These are phyloP conservation scores for Limonium bicolor DNA, from an alignment of 148 eudicot genomes.

Conservation along the genomic window DNA sequence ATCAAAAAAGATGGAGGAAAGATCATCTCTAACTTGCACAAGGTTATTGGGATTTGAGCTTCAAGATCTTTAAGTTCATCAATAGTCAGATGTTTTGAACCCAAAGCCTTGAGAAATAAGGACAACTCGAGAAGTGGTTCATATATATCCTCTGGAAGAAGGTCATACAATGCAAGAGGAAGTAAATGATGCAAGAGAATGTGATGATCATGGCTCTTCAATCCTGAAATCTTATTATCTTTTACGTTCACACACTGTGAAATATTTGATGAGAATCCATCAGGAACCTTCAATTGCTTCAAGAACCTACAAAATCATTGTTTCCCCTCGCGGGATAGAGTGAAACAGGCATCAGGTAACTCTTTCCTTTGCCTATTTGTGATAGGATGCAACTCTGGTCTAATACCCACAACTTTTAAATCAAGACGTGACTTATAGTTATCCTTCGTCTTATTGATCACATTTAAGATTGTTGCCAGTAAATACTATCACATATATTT, in stretches of 20 bases:
- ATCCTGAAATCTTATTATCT: constrained; percentile 1
- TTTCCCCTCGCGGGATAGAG: no score
- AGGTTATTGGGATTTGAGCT: background rate
- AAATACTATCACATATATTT: constrained; percentile 7
- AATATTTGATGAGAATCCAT: constrained; percentile 8
- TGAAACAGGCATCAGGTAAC: background rate
- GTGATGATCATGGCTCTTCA: constrained; percentile 8
- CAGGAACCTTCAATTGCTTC: constrained; percentile 3
- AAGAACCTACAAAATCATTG: constrained; percentile 2
- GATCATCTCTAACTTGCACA: constrained; percentile 1
- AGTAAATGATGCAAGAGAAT: constrained; percentile 5
- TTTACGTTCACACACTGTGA: background rate
- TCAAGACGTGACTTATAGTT: background rate
- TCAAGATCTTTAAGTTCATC: background rate
- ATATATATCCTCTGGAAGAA: background rate
- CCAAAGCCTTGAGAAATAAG: background rate
- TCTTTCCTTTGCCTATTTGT: background rate
- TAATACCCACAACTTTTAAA: constrained; percentile 5
- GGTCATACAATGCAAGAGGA: background rate
- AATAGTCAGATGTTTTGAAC: constrained; percentile 5
- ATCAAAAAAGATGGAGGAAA: no score
- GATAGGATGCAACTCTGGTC: constrained; percentile 1
- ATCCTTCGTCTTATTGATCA: constrained; percentile 10
- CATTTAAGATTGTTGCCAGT: constrained; percentile 5
- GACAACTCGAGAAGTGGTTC: constrained; percentile 1